Base-by-base conservation (phyloP, 192 early-diverging fungal genomes). In the Chytriomyces sp. region DNA sequence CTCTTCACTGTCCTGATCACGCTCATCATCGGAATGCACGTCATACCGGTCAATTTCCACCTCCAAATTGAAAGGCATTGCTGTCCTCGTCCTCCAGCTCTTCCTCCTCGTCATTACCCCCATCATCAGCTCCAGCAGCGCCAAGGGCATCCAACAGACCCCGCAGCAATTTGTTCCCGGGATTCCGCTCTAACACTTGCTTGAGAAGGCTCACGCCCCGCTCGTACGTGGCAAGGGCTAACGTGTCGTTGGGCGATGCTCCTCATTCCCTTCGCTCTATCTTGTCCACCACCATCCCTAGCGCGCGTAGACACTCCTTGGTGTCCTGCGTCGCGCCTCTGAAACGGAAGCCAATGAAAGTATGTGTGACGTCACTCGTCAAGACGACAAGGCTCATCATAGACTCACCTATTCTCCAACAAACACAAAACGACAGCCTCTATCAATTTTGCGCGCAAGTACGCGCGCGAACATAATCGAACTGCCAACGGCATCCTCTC, bases 391-490 rank as follows among this genome's bases (percentile, higher is more conserved):
- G 17, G 44, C 22, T 22, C 14, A 49, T 3, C 17, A 2, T 49
- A 22, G 14, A n/a, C 44, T 49, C 17, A 49, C 14, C 2, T 49
- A n/a, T 49, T 49, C 14, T 26, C 39, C 39, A 34, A 5, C n/a
- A n/a, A n/a, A n/a, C n/a, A n/a, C n/a, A n/a, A 28, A 31, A 37
- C 41, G 2, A 5, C n/a, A 86, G 84, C 78, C 37, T 93, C 96
- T 1, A 73, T 99, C 33, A 99, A 99, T 82, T 99, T 98, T 86
- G 94, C 92, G 17, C 85, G 93, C 59, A 98, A 97, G 78, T 91
- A 90, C 77, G 95, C 91, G 34, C 92, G 88, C 37, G 17, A 76
- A 22, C 78, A 79, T 60, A 58, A 74, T 17, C 61, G 77, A 1
- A 44, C 82, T 59, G 59, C 75, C 57, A 74, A 85, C 26, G 83